phyloP scores from a whole-genome alignment of 176 grass and related monocot genomes.

The Aegilops umbellulata region DNA sequence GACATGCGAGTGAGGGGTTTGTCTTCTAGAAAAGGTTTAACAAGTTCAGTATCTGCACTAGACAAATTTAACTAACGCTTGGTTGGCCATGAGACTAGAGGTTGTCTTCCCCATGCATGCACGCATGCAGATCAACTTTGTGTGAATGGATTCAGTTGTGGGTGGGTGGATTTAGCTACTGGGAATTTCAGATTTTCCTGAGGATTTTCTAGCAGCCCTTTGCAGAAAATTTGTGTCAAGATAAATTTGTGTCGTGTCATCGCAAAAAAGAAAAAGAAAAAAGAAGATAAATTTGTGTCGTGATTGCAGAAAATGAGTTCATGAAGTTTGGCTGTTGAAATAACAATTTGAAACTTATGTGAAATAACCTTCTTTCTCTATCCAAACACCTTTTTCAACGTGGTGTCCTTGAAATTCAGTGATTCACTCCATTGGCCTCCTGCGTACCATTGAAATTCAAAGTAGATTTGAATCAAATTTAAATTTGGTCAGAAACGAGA shows the following conservation, averaged over 20 bases:
- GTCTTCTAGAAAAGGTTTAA: not conserved
- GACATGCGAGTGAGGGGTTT: not conserved
- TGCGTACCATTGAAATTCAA: too few species aligned
- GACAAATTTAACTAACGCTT: not conserved
- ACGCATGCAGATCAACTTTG: not conserved
- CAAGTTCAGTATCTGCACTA: not conserved
- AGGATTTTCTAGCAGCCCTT: not conserved
- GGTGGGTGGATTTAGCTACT: not conserved
- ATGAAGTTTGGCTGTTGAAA: not conserved
- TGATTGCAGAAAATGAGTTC: not conserved
- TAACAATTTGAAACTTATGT: not conserved
- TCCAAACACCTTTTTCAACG: too few species aligned
- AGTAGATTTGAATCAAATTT: not conserved
- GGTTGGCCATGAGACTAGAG: not conserved
- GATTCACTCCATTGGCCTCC: too few species aligned
- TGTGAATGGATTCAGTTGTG: not conserved
- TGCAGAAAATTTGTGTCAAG: not conserved
- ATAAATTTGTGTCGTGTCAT: too few species aligned
- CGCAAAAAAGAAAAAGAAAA: too few species aligned
- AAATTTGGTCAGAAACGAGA: too few species aligned
- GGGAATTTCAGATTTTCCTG: not conserved
- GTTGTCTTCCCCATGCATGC: not conserved
- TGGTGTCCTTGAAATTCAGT: too few species aligned
- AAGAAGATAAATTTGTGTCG: too few species aligned
- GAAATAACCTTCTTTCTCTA: too few species aligned